These are phyloP conservation scores for Astrephomene gubernaculifera DNA, from an alignment of 139 green algal species.

Conservation along the genomic window DNA sequence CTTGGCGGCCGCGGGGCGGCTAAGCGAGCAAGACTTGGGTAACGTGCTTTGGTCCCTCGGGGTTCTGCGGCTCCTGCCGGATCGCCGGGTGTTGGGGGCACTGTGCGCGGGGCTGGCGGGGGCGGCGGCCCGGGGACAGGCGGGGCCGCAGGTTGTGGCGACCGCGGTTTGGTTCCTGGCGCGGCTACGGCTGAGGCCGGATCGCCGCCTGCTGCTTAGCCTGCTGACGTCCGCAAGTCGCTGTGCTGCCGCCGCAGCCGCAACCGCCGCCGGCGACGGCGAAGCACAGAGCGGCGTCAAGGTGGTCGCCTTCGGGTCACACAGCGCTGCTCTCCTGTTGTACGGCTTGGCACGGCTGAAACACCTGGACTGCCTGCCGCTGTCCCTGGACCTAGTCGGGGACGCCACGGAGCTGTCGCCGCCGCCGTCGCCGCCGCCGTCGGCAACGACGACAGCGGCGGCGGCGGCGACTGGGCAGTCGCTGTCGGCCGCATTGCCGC, in stretches of 20 bases:
- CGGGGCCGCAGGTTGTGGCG: neutral
- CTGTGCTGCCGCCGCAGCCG: neutral
- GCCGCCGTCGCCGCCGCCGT: neutral
- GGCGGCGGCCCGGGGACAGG: neutral
- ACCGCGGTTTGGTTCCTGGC: conserved; percentile 8
- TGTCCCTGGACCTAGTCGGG: too few relatives aligned
- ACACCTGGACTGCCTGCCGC: neutral
- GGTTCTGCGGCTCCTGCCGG: neutral
- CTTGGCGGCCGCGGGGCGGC: neutral
- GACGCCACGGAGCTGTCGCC: neutral
- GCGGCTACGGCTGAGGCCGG: neutral
- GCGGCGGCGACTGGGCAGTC: neutral
- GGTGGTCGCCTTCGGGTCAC: neutral
- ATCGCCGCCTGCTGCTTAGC: neutral
- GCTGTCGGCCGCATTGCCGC: neutral
- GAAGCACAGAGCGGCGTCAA: too few relatives aligned
- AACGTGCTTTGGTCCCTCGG: conserved; percentile 19
- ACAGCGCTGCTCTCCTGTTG: conserved; percentile 17
- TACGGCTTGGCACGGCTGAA: neutral
- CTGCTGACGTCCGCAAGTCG: neutral
- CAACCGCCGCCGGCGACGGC: too few relatives aligned
- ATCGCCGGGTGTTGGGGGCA: neutral
- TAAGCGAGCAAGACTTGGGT: neutral
- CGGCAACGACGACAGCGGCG: neutral
- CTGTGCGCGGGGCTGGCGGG: neutral